Evolutionary conservation across 1,284 basidiomycete species (phyloP), one percentile per base, ranked within the genome.

Genomic region (Puccinia polysora): DNA sequence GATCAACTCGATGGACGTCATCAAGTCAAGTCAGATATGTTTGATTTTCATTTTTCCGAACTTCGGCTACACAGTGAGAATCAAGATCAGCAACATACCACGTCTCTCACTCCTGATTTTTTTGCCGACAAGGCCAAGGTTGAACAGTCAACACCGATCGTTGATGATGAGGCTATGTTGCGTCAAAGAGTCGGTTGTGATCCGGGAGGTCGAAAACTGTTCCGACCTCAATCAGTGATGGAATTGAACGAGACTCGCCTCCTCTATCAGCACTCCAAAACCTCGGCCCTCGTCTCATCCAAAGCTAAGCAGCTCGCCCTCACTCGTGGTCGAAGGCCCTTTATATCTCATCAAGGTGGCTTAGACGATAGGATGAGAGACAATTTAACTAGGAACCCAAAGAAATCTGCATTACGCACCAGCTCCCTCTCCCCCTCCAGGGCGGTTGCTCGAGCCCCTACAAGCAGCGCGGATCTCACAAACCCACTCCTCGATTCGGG

Each of bases 31-130:
- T 71, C 68, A 49, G 68, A 71, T 38, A 32, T 62, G 34, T 71
- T 62, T 43, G 68, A 71, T 49, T 71, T 71, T 60, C 58, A 62
- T 50, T 69, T 59, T 47, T 69, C 67, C 0, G 55, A 69, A 30
- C 38, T 58, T 15, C 58, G 67, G 55, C 55, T 69, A 47, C 4
- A 30, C 14, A 63, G 28, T 28, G 25, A 47, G n/a, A 45, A 45
- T n/a, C 34, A 58, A 23, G 56, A 58, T 7, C 18, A 58, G 25
- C 50, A 67, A 45, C 20, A 18, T 18, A 38, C 32, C 3, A 28
- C 43, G 45, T 25, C 67, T n/a, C 12, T 18, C 3, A 34, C 36
- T 20, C 23, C 38, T 38, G 43, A 69, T 45, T 47, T 60, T n/a
- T 47, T 68, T 30, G 36, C 30, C n/a, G 63, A 65, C 15, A 36